Percentiles rank a stretch among this genome's conserved stretches.
Evolutionary conservation across 257 asterid species (phyloP).

Genomic region (Nicotiana sylvestris): DNA sequence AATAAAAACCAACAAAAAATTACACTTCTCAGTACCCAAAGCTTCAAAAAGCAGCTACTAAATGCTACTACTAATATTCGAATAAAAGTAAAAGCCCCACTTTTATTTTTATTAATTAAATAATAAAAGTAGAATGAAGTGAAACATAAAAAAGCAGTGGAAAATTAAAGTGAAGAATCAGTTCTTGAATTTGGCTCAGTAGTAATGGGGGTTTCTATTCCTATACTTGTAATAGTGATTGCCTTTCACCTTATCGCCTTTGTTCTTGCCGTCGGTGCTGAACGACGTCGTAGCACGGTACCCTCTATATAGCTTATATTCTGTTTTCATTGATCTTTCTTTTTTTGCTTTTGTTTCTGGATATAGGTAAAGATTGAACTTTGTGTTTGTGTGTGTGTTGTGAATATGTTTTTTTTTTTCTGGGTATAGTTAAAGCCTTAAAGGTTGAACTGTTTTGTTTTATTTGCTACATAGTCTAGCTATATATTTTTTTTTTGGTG

Average conservation of each 20-base stretch:
- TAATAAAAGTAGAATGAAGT: background rate
- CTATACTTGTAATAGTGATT: conserved; percentile 52
- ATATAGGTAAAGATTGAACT: background rate
- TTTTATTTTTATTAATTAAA: background rate
- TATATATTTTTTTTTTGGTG: background rate
- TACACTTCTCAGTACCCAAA: background rate
- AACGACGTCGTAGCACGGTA: conserved; percentile 97
- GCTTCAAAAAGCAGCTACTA: background rate
- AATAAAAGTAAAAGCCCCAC: background rate
- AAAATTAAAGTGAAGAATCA: background rate
- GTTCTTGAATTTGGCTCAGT: background rate
- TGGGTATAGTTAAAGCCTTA: background rate
- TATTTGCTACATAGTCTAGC: background rate
- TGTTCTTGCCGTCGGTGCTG: conserved; percentile 93
- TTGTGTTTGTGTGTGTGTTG: background rate
- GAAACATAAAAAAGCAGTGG: background rate
- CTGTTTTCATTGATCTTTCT: background rate
- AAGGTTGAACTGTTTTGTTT: background rate
- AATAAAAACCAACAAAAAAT: background rate
- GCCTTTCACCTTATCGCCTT: conserved; percentile 83
- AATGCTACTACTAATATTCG: background rate
- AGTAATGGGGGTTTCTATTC: conserved; percentile 70
- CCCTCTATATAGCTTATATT: background rate
- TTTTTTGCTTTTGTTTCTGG: background rate
- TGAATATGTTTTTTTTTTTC: background rate